phyloP scores from a whole-genome alignment of 2,329 filamentous ascomycete species.

The Nemania diffusa region DNA sequence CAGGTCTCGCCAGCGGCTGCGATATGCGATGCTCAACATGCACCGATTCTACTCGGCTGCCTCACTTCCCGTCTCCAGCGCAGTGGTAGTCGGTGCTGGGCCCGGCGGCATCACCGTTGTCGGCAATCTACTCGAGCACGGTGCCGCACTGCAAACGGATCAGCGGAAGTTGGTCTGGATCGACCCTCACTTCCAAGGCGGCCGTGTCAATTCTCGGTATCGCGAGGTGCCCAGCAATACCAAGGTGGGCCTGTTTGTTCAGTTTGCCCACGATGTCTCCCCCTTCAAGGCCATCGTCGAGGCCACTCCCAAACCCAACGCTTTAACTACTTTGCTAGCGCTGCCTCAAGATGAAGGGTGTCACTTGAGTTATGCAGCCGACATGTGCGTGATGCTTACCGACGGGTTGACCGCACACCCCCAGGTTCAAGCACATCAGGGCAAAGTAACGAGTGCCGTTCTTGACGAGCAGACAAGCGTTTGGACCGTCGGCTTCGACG shows the following conservation, averaged over 20 bases:
- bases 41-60: constrained; percentile 52
- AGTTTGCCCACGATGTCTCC: constrained; percentile 64
- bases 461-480: constrained; percentile 48
- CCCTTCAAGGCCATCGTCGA: constrained; percentile 64
- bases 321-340: constrained; percentile 62
- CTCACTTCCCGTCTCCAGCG: constrained; percentile 41
- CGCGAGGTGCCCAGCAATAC: constrained; percentile 72
- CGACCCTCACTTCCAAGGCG: constrained; percentile 65
- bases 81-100: constrained; percentile 68
- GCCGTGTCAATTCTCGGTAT: constrained; percentile 64
- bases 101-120: constrained; percentile 69
- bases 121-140: constrained; percentile 68
- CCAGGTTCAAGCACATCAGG: constrained; percentile 53
- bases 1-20: not conserved
- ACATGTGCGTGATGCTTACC: constrained; percentile 60
- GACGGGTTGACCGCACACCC: constrained; percentile 55
- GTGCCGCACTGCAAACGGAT: constrained; percentile 43
- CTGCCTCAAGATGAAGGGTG: constrained; percentile 68
- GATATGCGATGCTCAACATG: constrained; percentile 19
- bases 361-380: constrained; percentile 65
- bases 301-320: constrained; percentile 61
- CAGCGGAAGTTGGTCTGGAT: constrained; percentile 66
- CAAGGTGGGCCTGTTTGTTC: constrained; percentile 67
- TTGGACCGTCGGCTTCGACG: constrained; percentile 44
- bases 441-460: constrained; percentile 53